Base-by-base conservation (phyloP, 495 filamentous ascomycete species). In the Aspergillus cavernicola region DNA sequence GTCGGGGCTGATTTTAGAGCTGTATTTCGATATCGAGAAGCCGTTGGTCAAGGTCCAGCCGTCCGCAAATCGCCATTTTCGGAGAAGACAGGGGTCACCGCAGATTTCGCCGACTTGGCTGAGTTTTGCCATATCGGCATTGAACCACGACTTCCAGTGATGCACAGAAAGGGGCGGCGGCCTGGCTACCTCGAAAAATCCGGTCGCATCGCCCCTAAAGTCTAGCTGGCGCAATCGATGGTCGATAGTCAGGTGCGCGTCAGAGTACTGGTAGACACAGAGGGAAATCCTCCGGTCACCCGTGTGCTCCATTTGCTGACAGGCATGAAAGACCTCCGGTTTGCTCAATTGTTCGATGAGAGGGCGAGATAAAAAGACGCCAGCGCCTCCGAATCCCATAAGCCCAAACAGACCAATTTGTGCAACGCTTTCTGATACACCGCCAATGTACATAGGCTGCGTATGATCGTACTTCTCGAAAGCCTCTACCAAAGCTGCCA, bases 361-460 rank as follows among this genome's bases (percentile, higher is more conserved):
- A 19, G 80, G 75, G n/a, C 68, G 61, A 5, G 80, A 82, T 28
- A 85, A 59, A 65, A 85, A 77, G 48, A 86, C 70, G 50, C 79
- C 82, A 16, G 78, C 83, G 59, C 83, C 83, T 52, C 83, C 83
- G 51, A 81, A 83, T 18, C 75, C 81, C 55, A 78, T 77, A 45
- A 79, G 61, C 28, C 75, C 75, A 45, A 77, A 79, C 12, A 71
- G 63, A 7, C 66, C 72, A 12, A 79, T 70, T 54, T 83, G 75
- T 23, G 66, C 62, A 19, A 78, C 58, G 33, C 72, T 75, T 59
- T 83, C 80, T n/a, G 80, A 80, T 9, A 84, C 63, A 39, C 77
- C 70, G 28, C 83, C 81, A 18, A 85, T 68, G 51, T 84, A 85
- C 53, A 73, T 68, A 13, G 68, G 67, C 35, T 75, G 62, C 1